Base-by-base conservation (phyloP, 495 filamentous ascomycete genomes). In the Penicillium psychrofluorescens region DNA sequence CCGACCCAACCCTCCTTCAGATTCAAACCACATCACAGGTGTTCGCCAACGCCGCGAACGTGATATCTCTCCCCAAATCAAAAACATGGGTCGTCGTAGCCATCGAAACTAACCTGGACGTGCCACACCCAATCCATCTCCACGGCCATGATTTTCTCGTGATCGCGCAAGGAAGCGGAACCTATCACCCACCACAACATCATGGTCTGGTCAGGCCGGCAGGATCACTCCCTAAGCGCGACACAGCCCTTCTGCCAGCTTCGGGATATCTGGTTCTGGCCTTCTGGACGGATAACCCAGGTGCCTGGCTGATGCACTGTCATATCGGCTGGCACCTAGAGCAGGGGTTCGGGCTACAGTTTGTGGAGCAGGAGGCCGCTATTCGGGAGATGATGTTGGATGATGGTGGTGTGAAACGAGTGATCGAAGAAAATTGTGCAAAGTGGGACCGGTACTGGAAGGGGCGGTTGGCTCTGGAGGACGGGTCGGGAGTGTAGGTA, bases 11-110 rank as follows among this genome's bases (percentile, higher is more conserved):
- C n/a, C 43, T 53, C 10, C 43, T 34, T 16, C 46, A 47, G 44
- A 11, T 47, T 22, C 22, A 22, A 22, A 22, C 22, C 4, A 22
- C 22, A 4, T 22, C 22, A 22, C 22, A 22, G 22, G 22, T 22
- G 0, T 4, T 9, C 39, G 38, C 41, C 5, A 45, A 43, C 31
- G 13, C 14, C 35, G 40, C 29, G 6, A 30, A 34, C 30, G 7
- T 12, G n/a, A 8, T 12, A 14, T 35, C 32, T 33, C 12, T 16
- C 31, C 27, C 48, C 0, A 30, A 33, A 0, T 35, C 48, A 2
- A 32, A 28, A 34, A 8, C 84, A 50, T 83, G 83, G 61, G 71
- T 59, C 35, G 55, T 83, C 11, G 58, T 85, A 6, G 62, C 63
- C 3, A 70, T 80, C 47, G 67, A 61, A 27, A 55, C 55, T 2